phyloP scores from a whole-genome alignment of 2,329 filamentous ascomycete species.

The Nectriaceae sp. region DNA sequence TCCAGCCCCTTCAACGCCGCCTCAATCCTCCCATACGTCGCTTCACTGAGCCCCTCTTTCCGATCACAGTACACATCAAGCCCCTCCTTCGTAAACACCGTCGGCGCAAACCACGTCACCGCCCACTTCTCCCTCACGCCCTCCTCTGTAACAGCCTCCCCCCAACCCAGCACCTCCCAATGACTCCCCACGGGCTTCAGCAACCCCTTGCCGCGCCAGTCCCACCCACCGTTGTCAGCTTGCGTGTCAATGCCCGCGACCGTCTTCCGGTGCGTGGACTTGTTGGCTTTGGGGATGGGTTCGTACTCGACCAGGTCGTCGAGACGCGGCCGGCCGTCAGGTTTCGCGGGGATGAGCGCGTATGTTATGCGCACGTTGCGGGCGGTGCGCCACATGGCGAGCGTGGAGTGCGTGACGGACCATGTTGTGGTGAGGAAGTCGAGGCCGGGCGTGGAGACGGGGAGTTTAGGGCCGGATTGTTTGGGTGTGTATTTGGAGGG shows the following conservation, averaged over 20 bases:
- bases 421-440: conserved; percentile 68
- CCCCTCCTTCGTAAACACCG: conserved; percentile 79
- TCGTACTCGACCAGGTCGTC: conserved; percentile 77
- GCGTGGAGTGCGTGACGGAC: conserved; percentile 74
- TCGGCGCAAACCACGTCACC: conserved; percentile 84
- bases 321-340: conserved; percentile 49
- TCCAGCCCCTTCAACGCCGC: conserved; percentile 47
- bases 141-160: conserved; percentile 49
- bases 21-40: conserved; percentile 58
- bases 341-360: conserved; percentile 48
- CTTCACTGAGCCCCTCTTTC: conserved; percentile 59
- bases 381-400: conserved; percentile 78
- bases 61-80: conserved; percentile 75
- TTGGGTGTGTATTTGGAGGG: conserved; percentile 52
- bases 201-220: conserved; percentile 79
- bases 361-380: conserved; percentile 83
- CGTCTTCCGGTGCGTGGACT: conserved; percentile 53
- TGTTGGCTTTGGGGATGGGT: conserved; percentile 47
- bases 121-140: conserved; percentile 63
- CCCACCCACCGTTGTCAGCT: conserved; percentile 52
- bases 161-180: conserved; percentile 83
- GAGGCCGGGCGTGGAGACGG: conserved; percentile 48
- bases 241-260: conserved; percentile 66
- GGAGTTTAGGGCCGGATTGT: conserved; percentile 23
- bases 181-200: conserved; percentile 71